Percentiles rank a stretch among this genome's conserved stretches.
These are phyloP conservation scores for Sclerotinia borealis DNA, from an alignment of 2,329 filamentous ascomycete species.

Conservation along the genomic window DNA sequence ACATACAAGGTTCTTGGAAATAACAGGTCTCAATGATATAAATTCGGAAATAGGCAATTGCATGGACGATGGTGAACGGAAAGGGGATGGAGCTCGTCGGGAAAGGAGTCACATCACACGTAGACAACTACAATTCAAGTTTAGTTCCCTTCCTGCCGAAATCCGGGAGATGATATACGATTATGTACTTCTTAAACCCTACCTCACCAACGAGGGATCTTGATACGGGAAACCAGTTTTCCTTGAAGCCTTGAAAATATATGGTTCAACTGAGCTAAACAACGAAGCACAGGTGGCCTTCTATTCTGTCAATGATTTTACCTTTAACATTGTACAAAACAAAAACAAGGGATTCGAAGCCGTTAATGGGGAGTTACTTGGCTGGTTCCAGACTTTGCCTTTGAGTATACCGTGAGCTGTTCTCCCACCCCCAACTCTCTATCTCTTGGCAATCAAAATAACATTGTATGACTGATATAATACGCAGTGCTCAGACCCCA, in stretches of 20 bases:
- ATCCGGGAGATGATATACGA: not conserved
- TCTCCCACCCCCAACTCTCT: no score
- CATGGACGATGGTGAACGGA: not conserved
- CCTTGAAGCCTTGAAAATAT: not conserved
- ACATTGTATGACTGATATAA: not conserved
- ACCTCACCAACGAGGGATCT: not conserved
- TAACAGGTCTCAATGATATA: not conserved
- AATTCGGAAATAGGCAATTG: not conserved
- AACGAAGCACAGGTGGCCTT: not conserved
- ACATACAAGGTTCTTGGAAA: not conserved
- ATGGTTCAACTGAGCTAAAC: not conserved
- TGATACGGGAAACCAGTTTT: not conserved
- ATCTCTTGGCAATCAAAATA: not conserved
- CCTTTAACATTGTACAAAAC: not conserved
- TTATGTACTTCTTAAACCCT: not conserved
- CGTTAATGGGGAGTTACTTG: not conserved
- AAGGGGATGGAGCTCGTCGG: not conserved
- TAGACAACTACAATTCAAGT: not conserved
- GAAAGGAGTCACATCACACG: not conserved
- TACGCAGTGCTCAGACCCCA: not conserved
- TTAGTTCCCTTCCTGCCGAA: not conserved
- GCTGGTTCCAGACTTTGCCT: not conserved
- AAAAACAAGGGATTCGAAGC: not conserved
- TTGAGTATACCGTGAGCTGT: not conserved
- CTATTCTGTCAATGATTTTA: not conserved